Evolutionary conservation across 2,329 filamentous ascomycete genomes (phyloP).

Genomic region (Penicillium sp.): DNA sequence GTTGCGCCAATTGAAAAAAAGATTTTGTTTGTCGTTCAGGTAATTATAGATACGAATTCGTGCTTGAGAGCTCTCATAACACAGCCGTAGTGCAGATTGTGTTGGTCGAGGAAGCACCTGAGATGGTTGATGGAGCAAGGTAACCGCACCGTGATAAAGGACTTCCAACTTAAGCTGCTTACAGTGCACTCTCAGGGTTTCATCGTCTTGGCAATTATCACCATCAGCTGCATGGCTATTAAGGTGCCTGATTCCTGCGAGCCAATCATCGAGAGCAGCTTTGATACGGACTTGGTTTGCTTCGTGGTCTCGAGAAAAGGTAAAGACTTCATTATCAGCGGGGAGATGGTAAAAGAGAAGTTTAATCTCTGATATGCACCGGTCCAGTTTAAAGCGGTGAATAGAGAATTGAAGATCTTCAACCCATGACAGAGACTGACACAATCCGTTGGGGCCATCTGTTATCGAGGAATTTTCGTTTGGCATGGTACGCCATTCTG

Average conservation of each 20-base stretch:
- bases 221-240: not conserved
- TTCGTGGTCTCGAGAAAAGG: slow-evolving; percentile 20
- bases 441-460: not conserved
- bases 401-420: slow-evolving; percentile 21
- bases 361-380: slow-evolving; percentile 25
- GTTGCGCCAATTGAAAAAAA: slow-evolving; percentile 34
- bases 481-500: slow-evolving; percentile 14
- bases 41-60: slow-evolving; percentile 29
- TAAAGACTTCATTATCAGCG: slow-evolving; percentile 15
- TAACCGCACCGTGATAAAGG: slow-evolving; percentile 31
- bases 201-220: not conserved
- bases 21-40: slow-evolving; percentile 26
- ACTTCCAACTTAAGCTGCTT: slow-evolving; percentile 27
- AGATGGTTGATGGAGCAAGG: slow-evolving; percentile 36
- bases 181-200: slow-evolving; percentile 2
- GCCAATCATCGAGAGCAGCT: slow-evolving; percentile 21
- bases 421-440: slow-evolving; percentile 10
- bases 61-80: slow-evolving; percentile 26
- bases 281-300: slow-evolving; percentile 20
- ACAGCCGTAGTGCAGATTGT: slow-evolving; percentile 25
- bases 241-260: slow-evolving; percentile 12
- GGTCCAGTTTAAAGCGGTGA: slow-evolving; percentile 25
- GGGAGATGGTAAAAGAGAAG: slow-evolving; percentile 26
- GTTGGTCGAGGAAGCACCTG: slow-evolving; percentile 29
- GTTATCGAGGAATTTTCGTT: not conserved